A percentile compares a stretch with the other conserved stretches of the same genome.
Evolutionary conservation across 208 protist species (phyloP).

Genomic region (Wallacemonas sp.): DNA sequence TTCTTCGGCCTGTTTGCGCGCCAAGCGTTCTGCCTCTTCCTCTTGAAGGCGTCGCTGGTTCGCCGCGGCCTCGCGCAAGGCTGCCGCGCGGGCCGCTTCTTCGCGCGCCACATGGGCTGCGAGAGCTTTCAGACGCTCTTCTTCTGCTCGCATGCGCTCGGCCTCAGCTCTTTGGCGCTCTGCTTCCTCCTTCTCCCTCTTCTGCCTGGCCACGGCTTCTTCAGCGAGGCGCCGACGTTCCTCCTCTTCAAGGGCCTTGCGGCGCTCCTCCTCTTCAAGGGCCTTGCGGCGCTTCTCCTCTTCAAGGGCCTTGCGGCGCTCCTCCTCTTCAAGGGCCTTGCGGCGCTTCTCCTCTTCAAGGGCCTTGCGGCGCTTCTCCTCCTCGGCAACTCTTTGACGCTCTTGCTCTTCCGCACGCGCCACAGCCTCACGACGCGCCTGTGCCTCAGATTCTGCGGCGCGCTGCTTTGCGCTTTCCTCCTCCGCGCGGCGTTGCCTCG

Average conservation of each 20-base stretch:
- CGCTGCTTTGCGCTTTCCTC: background rate
- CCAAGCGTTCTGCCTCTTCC: background rate
- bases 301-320: slow-evolving; percentile 1
- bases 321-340: slow-evolving; percentile 3
- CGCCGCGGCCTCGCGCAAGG: background rate
- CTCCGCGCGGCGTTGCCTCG: background rate
- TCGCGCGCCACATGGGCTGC: background rate
- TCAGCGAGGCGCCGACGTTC: background rate
- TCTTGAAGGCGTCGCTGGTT: background rate
- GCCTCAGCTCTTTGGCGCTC: background rate
- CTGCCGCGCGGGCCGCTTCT: background rate
- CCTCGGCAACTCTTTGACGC: background rate
- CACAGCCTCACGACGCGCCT: background rate
- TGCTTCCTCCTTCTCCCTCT: background rate
- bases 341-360: background rate
- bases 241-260: background rate
- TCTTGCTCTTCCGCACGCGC: background rate
- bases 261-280: background rate
- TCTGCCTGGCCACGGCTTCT: background rate
- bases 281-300: background rate
- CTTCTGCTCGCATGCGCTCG: background rate
- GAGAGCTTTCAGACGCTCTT: background rate
- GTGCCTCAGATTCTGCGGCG: background rate
- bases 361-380: background rate
- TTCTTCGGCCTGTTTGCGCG: background rate